These are phyloP conservation scores for Cutaneotrichosporon mucoides DNA, from an alignment of 1,284 basidiomycete species.

Conservation along the genomic window DNA sequence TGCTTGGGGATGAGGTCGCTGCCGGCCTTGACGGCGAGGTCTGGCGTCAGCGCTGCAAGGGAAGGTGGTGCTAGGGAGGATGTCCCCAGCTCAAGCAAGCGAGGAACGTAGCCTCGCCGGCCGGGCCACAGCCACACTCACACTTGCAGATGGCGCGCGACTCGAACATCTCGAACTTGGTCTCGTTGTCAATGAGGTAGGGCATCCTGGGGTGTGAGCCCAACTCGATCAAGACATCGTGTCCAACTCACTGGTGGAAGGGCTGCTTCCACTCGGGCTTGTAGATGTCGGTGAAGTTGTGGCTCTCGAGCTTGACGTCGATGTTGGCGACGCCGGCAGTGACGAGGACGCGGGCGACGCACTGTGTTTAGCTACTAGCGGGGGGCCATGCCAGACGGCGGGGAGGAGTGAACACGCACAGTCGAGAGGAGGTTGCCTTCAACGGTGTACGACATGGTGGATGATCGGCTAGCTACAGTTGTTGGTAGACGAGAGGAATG, in stretches of 20 bases:
- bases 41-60: conserved; percentile 14
- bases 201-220: conserved; percentile 50
- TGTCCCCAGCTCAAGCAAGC: no score
- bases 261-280: conserved; percentile 56
- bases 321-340: conserved; percentile 17
- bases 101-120: no score
- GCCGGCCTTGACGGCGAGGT: conserved; percentile 23
- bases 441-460: conserved; percentile 18
- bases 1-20: conserved; percentile 29
- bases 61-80: conserved; percentile 41
- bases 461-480: neutral
- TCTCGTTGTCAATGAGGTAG: conserved; percentile 53
- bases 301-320: conserved; percentile 28
- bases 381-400: no score
- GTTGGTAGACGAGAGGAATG: no score
- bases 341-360: conserved; percentile 23
- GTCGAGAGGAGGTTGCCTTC: conserved; percentile 22
- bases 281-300: conserved; percentile 53
- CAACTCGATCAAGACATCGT: no score
- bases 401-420: conserved; percentile 1
- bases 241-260: conserved; percentile 54
- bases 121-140: conserved; percentile 34
- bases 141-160: conserved; percentile 57
- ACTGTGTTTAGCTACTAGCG: conserved; percentile 15
- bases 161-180: conserved; percentile 49